Base-by-base conservation (phyloP, 108 stramenopile species). In the Skeletonema costatum region DNA sequence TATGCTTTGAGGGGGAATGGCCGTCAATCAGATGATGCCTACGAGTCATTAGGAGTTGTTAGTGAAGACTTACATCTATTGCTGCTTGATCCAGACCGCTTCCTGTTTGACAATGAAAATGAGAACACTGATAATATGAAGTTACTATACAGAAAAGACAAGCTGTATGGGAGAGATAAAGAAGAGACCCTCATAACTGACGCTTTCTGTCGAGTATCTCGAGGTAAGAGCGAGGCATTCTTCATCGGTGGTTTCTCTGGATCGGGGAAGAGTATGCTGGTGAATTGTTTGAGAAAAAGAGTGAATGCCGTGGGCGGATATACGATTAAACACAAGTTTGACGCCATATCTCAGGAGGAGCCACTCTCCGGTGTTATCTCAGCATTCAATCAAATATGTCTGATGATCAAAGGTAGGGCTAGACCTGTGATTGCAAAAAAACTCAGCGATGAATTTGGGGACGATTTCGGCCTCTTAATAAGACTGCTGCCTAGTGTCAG, bases 221-320 rank as follows among this genome's bases (percentile, higher is more conserved):
- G 31, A 25, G 78, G 78, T 3, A 17, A 68, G 59, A 80, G 66
- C 32, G 78, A 72, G 41, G 78, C 71, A 12, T 51, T 68, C 42
- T 67, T 67, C 42, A 67, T 80, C 36, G 66, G 60, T n/a, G 78
- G 78, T 16, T 73, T 42, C 32, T 80, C 78, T 4, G 78, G 78
- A 3, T 73, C 68, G 8, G 78, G 71, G 44, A 80, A 72, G 44
- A 66, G 50, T 8, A 64, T 31, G 32, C 17, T 80, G 25, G 71
- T 68, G 36, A 36, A 80, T 36, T 68, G 64, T 36, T 13, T 75
- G 29, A 74, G 21, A 11, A 58, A 51, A 2, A 32, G 60, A 2
- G 73, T 81, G 19, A 32, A 59, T 41, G 68, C 50, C 13, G 68
- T 64, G 16, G 80, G 74, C 0, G 80, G 80, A 30, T 81, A 66